Conservation (phyloP, 2,329 filamentous ascomycete species). For the Xylariaceae sp. region DNA sequence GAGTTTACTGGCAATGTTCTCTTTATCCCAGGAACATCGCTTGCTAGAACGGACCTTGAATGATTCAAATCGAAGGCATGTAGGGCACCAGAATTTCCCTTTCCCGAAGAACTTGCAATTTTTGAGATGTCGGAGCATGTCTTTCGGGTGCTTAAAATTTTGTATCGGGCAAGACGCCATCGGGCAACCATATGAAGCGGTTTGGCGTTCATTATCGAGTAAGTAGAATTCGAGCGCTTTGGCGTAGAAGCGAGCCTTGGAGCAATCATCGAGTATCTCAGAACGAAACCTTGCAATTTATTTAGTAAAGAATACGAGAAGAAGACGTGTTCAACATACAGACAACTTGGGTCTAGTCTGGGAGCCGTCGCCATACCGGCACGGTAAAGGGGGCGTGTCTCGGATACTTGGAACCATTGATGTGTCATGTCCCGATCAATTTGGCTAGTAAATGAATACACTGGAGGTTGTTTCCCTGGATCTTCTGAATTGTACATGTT, state of each 20-base stretch:
- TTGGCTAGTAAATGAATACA: background rate
- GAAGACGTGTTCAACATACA: constrained; percentile 8
- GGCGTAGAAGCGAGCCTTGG: constrained; percentile 27
- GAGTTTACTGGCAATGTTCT: constrained; percentile 1
- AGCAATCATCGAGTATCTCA: constrained; percentile 31
- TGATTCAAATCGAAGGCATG: constrained; percentile 13
- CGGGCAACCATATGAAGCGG: constrained; percentile 20
- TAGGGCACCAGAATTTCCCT: constrained; percentile 28
- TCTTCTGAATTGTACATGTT: background rate
- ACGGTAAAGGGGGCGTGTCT: background rate
- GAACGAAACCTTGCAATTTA: constrained; percentile 22
- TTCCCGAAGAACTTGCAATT: constrained; percentile 22
- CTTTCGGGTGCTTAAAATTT: constrained; percentile 13
- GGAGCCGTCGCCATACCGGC: background rate
- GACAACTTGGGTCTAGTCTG: background rate
- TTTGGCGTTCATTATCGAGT: constrained; percentile 12
- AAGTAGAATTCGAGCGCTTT: constrained; percentile 28
- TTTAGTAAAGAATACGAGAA: background rate
- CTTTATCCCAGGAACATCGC: constrained; percentile 29
- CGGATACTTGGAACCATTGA: background rate
- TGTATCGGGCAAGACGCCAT: constrained; percentile 24
- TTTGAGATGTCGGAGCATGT: constrained; percentile 34
- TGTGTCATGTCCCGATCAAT: background rate
- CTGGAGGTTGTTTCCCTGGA: background rate
- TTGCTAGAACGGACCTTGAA: constrained; percentile 22